Evolutionary conservation across 2,329 filamentous ascomycete species (phyloP), one percentile per base, ranked within the genome.

Genomic region (Neonectria magnoliae): DNA sequence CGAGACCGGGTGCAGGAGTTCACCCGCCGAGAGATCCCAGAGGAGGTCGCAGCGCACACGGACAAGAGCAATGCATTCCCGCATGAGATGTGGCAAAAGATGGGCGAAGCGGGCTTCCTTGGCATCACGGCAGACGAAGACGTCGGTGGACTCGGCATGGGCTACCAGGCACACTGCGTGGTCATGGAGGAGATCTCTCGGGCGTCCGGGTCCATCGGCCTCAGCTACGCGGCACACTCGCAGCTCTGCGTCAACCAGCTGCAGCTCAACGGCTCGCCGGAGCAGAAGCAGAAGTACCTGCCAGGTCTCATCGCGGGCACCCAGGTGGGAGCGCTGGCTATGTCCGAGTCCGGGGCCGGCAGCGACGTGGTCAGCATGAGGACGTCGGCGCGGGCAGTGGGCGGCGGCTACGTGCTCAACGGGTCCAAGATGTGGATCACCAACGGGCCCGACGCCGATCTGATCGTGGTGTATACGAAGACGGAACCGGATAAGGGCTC

Each of bases 341-440:
- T 99, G 96, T 94, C 91, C 27, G 95, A 99, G 81, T 92, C 94
- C 67, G 93, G 92, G 7, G 91, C 95, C 1, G 95, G 95, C 14
- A 94, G 91, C 71, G 95, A 99, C 80, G 95, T 99, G 4, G 94
- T 99, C 29, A 93, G 91, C 80, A 98, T 98, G 95, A 93, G 94
- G 78, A 97, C 91, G 48, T 91, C 88, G 3, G 95, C 94, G 0
- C 91, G 88, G 77, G 85, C 88, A 68, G 92, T 93, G 11, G 92
- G 96, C 73, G 94, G 94, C 38, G 95, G 95, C 29, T 98, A 92
- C 78, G 67, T 94, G 20, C 83, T 99, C 60, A 93, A 94, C 75
- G 95, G 94, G 33, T 93, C 91, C 65, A 98, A 99, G 85, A 98
- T 98, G 95, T 99, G 95, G 95, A 99, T 99, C 77, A 99, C 95